These are phyloP conservation scores for Geotrichum candidum DNA, from an alignment of 1,139 yeast species.

Conservation along the genomic window DNA sequence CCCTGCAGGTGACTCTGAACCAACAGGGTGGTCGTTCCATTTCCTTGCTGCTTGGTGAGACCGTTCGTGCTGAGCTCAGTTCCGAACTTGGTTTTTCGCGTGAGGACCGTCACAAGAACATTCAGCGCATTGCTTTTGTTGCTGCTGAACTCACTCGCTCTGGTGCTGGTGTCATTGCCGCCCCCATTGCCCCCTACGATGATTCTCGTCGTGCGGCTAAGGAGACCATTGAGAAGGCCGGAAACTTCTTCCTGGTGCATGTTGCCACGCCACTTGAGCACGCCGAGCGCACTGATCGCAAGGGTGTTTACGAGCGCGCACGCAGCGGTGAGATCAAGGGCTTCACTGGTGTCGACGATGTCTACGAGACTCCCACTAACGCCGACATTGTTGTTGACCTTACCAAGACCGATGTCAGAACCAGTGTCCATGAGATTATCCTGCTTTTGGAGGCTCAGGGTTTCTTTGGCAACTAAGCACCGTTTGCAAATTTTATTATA, in stretches of 20 bases:
- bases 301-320: slow-evolving; percentile 44
- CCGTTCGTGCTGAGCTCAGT: slow-evolving; percentile 43
- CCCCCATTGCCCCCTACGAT: slow-evolving; percentile 47
- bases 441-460: slow-evolving; percentile 73
- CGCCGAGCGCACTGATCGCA: slow-evolving; percentile 43
- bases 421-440: slow-evolving; percentile 67
- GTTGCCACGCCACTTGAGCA: slow-evolving; percentile 46
- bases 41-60: slow-evolving; percentile 53
- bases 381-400: slow-evolving; percentile 53
- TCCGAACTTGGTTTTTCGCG: slow-evolving; percentile 40
- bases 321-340: slow-evolving; percentile 45
- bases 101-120: slow-evolving; percentile 39
- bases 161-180: slow-evolving; percentile 83
- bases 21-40: slow-evolving; percentile 88
- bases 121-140: slow-evolving; percentile 50
- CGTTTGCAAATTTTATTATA: background rate
- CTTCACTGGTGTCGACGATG: slow-evolving; percentile 44
- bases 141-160: slow-evolving; percentile 81
- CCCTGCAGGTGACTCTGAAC: slow-evolving; percentile 83
- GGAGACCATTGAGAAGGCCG: slow-evolving; percentile 40
- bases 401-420: slow-evolving; percentile 45
- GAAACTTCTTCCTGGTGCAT: slow-evolving; percentile 44
- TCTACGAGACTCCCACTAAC: slow-evolving; percentile 43
- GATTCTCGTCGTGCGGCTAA: slow-evolving; percentile 39
- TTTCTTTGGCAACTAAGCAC: slow-evolving; percentile 45